Conservation (phyloP, 176 grass and related monocot genomes). For the Elymus sibiricus region DNA sequence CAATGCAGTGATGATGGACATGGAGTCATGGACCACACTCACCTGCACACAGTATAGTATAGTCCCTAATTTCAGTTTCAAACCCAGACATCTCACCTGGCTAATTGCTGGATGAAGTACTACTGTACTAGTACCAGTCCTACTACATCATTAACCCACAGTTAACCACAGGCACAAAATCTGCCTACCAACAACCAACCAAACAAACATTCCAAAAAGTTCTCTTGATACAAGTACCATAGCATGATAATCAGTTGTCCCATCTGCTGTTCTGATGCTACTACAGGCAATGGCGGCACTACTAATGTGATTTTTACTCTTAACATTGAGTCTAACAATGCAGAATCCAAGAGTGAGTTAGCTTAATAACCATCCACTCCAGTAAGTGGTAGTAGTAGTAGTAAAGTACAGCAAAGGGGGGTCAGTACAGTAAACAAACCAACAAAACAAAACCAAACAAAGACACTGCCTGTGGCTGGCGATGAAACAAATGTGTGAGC, state of each 20-base stretch:
- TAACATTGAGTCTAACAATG: not conserved
- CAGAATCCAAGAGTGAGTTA: not conserved
- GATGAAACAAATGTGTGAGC: slow-evolving; percentile 18
- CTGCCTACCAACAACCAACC: not conserved
- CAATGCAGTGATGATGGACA: not conserved
- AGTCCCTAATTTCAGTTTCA: not conserved
- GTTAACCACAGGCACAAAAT: not conserved
- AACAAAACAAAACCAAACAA: not conserved
- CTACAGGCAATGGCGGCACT: not conserved
- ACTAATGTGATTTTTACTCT: not conserved
- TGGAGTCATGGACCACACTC: not conserved
- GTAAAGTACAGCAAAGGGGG: not conserved
- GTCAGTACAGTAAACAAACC: not conserved
- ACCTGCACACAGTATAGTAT: not conserved
- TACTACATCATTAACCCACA: not conserved
- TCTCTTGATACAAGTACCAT: not conserved
- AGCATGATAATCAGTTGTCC: not conserved
- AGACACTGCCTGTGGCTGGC: not conserved
- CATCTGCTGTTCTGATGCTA: not conserved
- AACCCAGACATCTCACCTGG: not conserved
- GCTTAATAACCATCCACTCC: not conserved
- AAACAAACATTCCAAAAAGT: not conserved
- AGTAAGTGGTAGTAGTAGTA: not conserved
- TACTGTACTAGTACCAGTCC: not conserved
- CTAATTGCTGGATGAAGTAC: not conserved